Evolutionary conservation across 2,329 filamentous ascomycete genomes (phyloP).

Genomic region (Trichoderma aggressivum): DNA sequence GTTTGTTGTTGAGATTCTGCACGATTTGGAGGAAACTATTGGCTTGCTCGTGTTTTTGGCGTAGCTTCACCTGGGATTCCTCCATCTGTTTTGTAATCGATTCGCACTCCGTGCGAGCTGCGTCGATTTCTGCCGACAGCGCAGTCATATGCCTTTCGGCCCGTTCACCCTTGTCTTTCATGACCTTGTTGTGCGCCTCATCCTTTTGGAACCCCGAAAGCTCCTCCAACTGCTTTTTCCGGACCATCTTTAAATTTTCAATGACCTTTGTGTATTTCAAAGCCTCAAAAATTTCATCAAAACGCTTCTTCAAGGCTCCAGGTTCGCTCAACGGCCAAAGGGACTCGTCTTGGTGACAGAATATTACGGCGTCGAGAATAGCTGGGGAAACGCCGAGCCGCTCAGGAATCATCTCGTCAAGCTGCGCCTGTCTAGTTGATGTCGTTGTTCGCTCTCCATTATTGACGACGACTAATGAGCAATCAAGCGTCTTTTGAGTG

Average conservation of each 20-base stretch:
- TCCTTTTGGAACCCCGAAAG: constrained; percentile 69
- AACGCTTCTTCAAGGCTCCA: constrained; percentile 79
- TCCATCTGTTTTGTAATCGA: constrained; percentile 59
- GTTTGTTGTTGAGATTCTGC: constrained; percentile 71
- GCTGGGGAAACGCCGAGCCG: constrained; percentile 87
- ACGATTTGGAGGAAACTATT: constrained; percentile 72
- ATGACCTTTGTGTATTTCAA: constrained; percentile 97
- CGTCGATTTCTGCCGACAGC: constrained; percentile 65
- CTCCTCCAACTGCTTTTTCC: constrained; percentile 77
- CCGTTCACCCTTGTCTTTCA: constrained; percentile 80
- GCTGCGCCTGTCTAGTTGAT: constrained; percentile 75
- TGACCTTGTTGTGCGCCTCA: constrained; percentile 72
- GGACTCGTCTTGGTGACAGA: constrained; percentile 97
- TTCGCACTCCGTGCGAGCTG: constrained; percentile 55
- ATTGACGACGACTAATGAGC: constrained; percentile 69
- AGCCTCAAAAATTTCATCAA: constrained; percentile 97
- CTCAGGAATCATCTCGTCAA: constrained; percentile 80
- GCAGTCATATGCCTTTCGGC: constrained; percentile 62
- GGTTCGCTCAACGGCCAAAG: constrained; percentile 95
- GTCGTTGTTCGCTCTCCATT: constrained; percentile 76
- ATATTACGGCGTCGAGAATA: constrained; percentile 91
- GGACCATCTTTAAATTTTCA: constrained; percentile 83
- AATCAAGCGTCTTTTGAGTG: constrained; percentile 80
- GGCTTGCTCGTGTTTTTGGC: constrained; percentile 68
- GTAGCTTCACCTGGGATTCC: constrained; percentile 54